Percentiles rank a stretch among this genome's conserved stretches.
Conservation (phyloP, 1,139 yeast species). For the Debaryomycetaceae sp. region DNA sequence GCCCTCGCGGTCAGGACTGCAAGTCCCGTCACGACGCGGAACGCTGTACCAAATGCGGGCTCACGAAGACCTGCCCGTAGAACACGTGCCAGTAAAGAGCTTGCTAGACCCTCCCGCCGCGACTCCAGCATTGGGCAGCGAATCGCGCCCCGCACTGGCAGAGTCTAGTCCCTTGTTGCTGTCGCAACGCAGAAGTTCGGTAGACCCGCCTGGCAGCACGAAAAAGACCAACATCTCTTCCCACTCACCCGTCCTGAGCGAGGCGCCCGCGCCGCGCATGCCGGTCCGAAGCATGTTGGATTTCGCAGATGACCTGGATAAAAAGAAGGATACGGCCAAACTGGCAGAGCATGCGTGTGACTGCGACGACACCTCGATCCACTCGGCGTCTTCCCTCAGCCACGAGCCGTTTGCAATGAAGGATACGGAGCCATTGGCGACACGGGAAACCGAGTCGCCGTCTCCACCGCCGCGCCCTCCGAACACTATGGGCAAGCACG, state of each 20-base stretch:
- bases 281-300: conserved; percentile 34
- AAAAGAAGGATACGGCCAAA: conserved; percentile 2
- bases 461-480: background rate
- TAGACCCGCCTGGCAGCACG: no score
- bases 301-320: conserved; percentile 6
- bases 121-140: no score
- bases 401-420: conserved; percentile 7
- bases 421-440: conserved; percentile 2
- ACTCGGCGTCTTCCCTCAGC: conserved; percentile 19
- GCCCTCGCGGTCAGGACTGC: conserved; percentile 17
- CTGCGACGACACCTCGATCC: conserved; percentile 9
- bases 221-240: background rate
- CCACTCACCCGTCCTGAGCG: background rate
- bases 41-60: conserved; percentile 9
- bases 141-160: no score
- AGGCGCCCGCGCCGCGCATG: conserved; percentile 11
- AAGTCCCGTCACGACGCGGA: conserved; percentile 25
- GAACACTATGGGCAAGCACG: background rate
- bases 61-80: conserved; percentile 2
- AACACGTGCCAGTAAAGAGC: background rate
- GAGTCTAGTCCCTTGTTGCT: conserved; percentile 9
- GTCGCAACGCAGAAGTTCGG: no score
- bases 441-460: background rate
- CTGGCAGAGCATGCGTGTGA: conserved; percentile 1
- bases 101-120: no score